Evolutionary conservation across 1,284 basidiomycete genomes (phyloP).

Genomic region (Sporisorium sorghi): DNA sequence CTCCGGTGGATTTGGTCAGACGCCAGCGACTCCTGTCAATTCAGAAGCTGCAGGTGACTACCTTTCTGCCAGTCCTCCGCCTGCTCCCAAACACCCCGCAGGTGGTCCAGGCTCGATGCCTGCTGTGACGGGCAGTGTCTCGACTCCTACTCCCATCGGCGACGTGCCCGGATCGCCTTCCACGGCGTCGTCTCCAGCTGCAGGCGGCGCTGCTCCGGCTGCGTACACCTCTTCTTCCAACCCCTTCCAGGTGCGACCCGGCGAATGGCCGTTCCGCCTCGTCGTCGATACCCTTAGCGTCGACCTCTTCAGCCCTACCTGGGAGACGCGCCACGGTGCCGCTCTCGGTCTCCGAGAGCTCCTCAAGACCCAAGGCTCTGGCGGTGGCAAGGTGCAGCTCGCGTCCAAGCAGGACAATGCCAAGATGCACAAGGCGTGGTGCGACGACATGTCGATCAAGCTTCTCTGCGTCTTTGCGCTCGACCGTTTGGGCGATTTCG

Average conservation of each 20-base stretch:
- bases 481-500: constrained; percentile 96
- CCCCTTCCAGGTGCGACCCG: constrained; percentile 71
- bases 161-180: constrained; percentile 36
- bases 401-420: constrained; percentile 42
- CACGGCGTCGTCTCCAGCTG: constrained; percentile 30
- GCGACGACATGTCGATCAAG: constrained; percentile 85
- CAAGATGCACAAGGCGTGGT: constrained; percentile 81
- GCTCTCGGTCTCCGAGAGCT: constrained; percentile 91
- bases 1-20: constrained; percentile 26
- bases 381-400: constrained; percentile 76
- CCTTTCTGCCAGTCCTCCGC: constrained; percentile 29
- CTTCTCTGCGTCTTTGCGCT: constrained; percentile 92
- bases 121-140: constrained; percentile 35
- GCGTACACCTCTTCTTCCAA: constrained; percentile 47
- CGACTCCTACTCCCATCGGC: constrained; percentile 42
- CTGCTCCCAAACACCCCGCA: constrained; percentile 41
- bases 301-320: constrained; percentile 83
- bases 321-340: constrained; percentile 95
- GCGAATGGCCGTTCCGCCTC: constrained; percentile 89
- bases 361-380: constrained; percentile 84
- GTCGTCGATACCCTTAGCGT: constrained; percentile 84
- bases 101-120: constrained; percentile 44
- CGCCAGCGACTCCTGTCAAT: constrained; percentile 35
- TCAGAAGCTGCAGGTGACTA: constrained; percentile 30
- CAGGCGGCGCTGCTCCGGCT: constrained; percentile 28